A percentile compares a stretch with the other conserved stretches of the same genome.
These are phyloP conservation scores for Rhinocladiella mackenziei DNA, from an alignment of 2,329 filamentous ascomycete genomes.

Conservation along the genomic window DNA sequence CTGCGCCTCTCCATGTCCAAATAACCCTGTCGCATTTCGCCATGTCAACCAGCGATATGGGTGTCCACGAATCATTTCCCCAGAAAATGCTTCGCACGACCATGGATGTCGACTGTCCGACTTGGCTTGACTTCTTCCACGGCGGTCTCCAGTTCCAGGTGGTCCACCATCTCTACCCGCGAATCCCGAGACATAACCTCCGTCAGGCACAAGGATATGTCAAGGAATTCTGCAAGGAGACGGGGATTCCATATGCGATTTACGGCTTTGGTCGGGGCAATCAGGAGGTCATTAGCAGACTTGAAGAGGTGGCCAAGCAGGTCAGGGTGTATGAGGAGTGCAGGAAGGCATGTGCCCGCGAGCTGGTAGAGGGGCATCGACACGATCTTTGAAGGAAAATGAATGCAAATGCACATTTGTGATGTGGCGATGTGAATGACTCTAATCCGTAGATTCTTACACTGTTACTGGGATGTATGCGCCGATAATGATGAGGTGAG, in stretches of 20 bases:
- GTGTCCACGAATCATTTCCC: constrained; percentile 78
- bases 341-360: constrained; percentile 47
- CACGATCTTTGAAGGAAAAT: constrained; percentile 7
- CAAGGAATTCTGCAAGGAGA: constrained; percentile 75
- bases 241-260: constrained; percentile 76
- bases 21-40: constrained; percentile 90
- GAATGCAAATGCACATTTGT: not conserved
- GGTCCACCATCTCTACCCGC: constrained; percentile 79
- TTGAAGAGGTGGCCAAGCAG: constrained; percentile 76
- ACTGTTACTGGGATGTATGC: no score
- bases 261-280: constrained; percentile 84
- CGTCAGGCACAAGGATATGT: constrained; percentile 70
- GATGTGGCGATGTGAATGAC: not conserved
- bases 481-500: constrained; percentile 8
- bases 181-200: constrained; percentile 80
- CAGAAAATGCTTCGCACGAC: constrained; percentile 89
- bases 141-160: constrained; percentile 87
- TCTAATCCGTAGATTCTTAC: no score
- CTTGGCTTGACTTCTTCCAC: constrained; percentile 85
- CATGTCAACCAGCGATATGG: constrained; percentile 86
- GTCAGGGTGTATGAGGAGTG: constrained; percentile 73
- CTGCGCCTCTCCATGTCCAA: constrained; percentile 78
- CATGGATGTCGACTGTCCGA: constrained; percentile 86
- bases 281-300: constrained; percentile 68
- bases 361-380: constrained; percentile 20